Base-by-base conservation (phyloP, 2,329 filamentous ascomycete species). In the Metarhizium anisopliae region DNA sequence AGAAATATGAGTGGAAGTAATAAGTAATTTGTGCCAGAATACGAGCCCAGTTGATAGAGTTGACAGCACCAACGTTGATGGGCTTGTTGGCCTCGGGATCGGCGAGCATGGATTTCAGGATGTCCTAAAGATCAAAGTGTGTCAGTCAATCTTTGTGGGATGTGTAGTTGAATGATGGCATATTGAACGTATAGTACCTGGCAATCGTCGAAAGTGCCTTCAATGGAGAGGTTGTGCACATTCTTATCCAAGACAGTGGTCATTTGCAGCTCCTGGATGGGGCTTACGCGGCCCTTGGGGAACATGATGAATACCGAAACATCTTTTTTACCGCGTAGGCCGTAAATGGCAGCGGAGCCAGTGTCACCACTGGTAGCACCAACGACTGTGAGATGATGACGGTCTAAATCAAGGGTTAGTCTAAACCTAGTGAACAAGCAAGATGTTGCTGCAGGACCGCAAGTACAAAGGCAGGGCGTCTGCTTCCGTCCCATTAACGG, bases 1-100 rank as follows among this genome's bases (percentile, higher is more conserved):
- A 77, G 74, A 96, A 96, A 79, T 97, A 97, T 13, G 94, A 85
- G 72, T 94, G 80, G 77, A 96, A 95, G 79, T 96, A 99, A 80
- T 96, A 97, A 58, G 90, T 90, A 61, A 95, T 96, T 75, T 99
- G 94, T 13, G 94, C 93, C 42, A 99, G 81, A 63, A 99, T 97
- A 63, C 94, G 82, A 2, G 92, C 89, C 82, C 87, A 96, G 76
- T 97, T 97, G 75, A 97, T 97, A 50, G 89, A 94, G 77, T 97
- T 97, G 62, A 97, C 90, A 47, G 94, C 93, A 45, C 89, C 93
- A 47, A 97, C 86, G 62, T 90, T 90, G 67, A 93, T 83, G 2
- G 82, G 84, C 63, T 81, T 76, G 77, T 97, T 97, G 69, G 89
- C 87, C 55, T 91, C 85, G 2, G 86, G 78, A 65, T 99, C 93